phyloP scores from a whole-genome alignment of 2,329 filamentous ascomycete genomes.

The Cladosporium phlei region DNA sequence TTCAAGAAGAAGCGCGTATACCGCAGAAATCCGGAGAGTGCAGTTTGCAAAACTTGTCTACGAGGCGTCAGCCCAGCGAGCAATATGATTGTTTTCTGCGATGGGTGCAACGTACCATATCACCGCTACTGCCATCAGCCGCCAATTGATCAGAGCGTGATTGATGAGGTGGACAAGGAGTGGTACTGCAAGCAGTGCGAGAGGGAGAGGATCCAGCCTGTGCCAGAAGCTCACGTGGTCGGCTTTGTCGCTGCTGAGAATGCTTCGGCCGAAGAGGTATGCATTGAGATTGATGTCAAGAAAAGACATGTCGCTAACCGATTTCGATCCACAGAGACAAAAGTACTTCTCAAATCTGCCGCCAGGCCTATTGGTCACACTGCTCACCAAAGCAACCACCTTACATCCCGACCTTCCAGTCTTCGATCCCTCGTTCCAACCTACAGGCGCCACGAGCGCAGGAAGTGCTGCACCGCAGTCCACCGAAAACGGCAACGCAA shows the following conservation, averaged over 20 bases:
- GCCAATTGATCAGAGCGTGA: conserved; percentile 63
- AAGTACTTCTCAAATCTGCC: conserved; percentile 58
- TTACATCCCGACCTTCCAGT: conserved; percentile 62
- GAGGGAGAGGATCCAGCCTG: conserved; percentile 41
- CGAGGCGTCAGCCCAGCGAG: conserved; percentile 65
- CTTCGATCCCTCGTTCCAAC: conserved; percentile 44
- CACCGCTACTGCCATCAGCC: conserved; percentile 80
- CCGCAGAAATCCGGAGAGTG: conserved; percentile 49
- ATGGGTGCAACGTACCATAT: conserved; percentile 73
- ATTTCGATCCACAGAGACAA: conserved; percentile 20
- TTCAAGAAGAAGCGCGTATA: conserved; percentile 57
- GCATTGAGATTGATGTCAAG: conserved; percentile 11
- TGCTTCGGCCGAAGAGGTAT: conserved; percentile 41
- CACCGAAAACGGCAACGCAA: conserved; percentile 21
- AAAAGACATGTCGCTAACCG: background rate
- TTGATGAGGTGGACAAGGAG: conserved; percentile 60
- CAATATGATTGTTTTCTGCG: conserved; percentile 82
- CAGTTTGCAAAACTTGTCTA: conserved; percentile 67
- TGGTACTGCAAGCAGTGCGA: conserved; percentile 68
- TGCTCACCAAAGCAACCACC: conserved; percentile 59
- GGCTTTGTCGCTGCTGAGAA: conserved; percentile 37
- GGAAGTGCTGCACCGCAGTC: conserved; percentile 27
- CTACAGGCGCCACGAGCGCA: background rate
- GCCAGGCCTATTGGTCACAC: conserved; percentile 57
- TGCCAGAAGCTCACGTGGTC: conserved; percentile 37